A percentile compares a stretch with the other conserved stretches of the same genome.
Evolutionary conservation across 805 yeast species (phyloP).

Genomic region (Kodamaea hsintzibuensis): DNA sequence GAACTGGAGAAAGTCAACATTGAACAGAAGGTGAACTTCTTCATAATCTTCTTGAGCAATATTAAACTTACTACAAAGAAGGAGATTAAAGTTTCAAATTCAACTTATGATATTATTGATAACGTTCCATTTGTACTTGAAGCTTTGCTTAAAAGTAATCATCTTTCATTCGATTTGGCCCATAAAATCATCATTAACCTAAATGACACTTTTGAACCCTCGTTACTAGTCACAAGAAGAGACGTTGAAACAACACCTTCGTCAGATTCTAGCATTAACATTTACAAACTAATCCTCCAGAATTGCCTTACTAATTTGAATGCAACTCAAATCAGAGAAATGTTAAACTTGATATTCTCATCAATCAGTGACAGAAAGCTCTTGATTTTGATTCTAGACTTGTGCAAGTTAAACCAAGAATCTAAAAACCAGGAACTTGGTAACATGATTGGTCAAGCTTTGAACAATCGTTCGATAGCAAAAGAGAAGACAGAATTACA

Average conservation of each 20-base stretch:
- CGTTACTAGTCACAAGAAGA: slow-evolving; percentile 5
- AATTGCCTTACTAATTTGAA: slow-evolving; percentile 12
- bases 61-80: slow-evolving; percentile 31
- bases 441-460: slow-evolving; percentile 17
- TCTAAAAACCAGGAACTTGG: slow-evolving; percentile 12
- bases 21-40: slow-evolving; percentile 25
- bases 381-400: slow-evolving; percentile 10
- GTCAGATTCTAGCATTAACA: slow-evolving; percentile 9
- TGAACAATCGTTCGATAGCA: slow-evolving; percentile 19
- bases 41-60: slow-evolving; percentile 25
- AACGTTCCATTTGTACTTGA: slow-evolving; percentile 28
- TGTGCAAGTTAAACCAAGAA: slow-evolving; percentile 6
- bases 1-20: slow-evolving; percentile 22
- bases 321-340: slow-evolving; percentile 14
- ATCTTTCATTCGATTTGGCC: slow-evolving; percentile 20
- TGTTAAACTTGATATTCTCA: slow-evolving; percentile 14
- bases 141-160: slow-evolving; percentile 19
- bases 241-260: neutral
- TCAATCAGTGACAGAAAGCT: slow-evolving; percentile 8
- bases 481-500: slow-evolving; percentile 18
- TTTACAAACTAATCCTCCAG: slow-evolving; percentile 14
- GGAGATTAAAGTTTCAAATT: slow-evolving; percentile 29
- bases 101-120: slow-evolving; percentile 34
- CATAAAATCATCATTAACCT: slow-evolving; percentile 27
- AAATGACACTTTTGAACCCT: slow-evolving; percentile 30